Conservation (phyloP, 192 early-diverging fungal species). For the Entomortierella lignicola region DNA sequence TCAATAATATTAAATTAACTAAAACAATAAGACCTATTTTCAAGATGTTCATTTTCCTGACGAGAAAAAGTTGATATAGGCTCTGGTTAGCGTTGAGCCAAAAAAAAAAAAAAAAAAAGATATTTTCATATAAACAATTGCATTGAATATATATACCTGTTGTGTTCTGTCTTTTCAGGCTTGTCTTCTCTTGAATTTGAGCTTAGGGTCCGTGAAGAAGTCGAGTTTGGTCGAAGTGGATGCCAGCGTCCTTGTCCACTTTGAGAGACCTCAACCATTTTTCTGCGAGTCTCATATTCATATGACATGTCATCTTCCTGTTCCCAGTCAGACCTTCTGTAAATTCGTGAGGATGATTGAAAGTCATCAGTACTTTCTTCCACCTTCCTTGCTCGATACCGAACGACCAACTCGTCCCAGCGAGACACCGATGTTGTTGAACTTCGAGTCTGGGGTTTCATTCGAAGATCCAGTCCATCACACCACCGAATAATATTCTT, state of each 20-base stretch:
- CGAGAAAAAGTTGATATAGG: too few relatives aligned
- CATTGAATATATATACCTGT: constrained; percentile 15
- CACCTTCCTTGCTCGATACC: constrained; percentile 12
- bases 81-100: too few relatives aligned
- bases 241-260: constrained; percentile 26
- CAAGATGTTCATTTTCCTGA: constrained; percentile 31
- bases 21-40: constrained; percentile 35
- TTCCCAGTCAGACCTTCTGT: constrained; percentile 1
- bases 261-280: constrained; percentile 31
- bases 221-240: constrained; percentile 3
- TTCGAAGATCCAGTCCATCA: constrained; percentile 57
- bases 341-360: neutral
- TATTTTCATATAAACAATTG: too few relatives aligned
- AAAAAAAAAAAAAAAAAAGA: neutral
- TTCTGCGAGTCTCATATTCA: constrained; percentile 2
- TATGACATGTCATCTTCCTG: constrained; percentile 1
- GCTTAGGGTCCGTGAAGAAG: neutral
- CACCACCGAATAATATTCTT: constrained; percentile 53
- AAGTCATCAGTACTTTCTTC: neutral
- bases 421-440: neutral
- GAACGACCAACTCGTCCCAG: constrained; percentile 36
- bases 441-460: neutral
- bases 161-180: constrained; percentile 3
- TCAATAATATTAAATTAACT: constrained; percentile 30
- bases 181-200: constrained; percentile 14